Evolutionary conservation across 208 protist species (phyloP).

Genomic region (Leishmania martiniquensis): DNA sequence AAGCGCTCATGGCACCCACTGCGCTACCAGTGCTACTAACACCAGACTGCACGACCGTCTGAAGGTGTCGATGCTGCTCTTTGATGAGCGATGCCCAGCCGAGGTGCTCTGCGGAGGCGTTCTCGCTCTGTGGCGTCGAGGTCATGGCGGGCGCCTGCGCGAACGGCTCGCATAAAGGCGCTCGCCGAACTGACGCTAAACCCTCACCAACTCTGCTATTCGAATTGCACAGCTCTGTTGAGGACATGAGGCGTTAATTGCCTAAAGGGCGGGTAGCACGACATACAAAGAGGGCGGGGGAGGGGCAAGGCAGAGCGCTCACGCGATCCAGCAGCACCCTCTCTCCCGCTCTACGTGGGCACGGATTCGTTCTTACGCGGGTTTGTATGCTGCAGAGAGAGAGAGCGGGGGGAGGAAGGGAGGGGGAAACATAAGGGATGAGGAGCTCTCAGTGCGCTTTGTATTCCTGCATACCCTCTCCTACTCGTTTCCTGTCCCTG

Average conservation of each 20-base stretch:
- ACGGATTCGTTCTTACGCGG: not conserved
- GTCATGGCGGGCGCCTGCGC: not conserved
- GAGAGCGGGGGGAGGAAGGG: no score
- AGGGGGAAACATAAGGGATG: no score
- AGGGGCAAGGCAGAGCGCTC: not conserved
- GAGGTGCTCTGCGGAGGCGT: conserved; percentile 17
- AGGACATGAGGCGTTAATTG: not conserved
- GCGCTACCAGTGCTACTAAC: not conserved
- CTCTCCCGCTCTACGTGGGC: not conserved
- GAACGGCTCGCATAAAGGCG: not conserved
- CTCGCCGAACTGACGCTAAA: not conserved
- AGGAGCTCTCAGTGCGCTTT: no score
- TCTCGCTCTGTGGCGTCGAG: not conserved
- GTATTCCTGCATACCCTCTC: no score
- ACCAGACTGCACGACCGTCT: conserved; percentile 18
- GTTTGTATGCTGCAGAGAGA: no score
- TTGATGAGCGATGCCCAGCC: conserved; percentile 49
- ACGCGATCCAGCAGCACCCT: not conserved
- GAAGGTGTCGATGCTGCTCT: conserved; percentile 57
- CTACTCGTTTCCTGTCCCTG: no score
- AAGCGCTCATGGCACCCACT: not conserved
- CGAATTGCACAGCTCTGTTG: not conserved
- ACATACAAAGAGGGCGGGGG: not conserved
- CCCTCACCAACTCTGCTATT: not conserved
- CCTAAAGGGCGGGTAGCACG: not conserved